Percentiles rank a stretch among this genome's conserved stretches.
phyloP scores from a whole-genome alignment of 192 early-diverging fungal genomes.

The Rhizophagus clarus region DNA sequence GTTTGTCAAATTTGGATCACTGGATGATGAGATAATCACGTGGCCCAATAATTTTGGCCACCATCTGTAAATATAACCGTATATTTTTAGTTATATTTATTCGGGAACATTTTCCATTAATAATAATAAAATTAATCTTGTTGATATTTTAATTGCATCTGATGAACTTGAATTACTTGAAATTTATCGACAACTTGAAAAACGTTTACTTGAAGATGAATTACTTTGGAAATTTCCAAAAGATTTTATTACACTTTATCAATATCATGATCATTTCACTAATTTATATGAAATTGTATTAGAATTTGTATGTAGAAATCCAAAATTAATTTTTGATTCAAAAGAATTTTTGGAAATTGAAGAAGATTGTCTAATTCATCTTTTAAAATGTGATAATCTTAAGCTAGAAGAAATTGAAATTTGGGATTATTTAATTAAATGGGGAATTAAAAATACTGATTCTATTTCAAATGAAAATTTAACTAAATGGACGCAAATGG shows the following conservation, averaged over 20 bases:
- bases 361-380: not conserved
- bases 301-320: not conserved
- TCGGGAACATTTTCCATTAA: too few species aligned
- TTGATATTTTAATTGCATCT: too few species aligned
- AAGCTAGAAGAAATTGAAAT: constrained; percentile 4
- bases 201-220: not conserved
- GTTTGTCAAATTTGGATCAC: too few species aligned
- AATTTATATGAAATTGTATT: not conserved
- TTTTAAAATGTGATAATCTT: constrained; percentile 11
- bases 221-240: not conserved
- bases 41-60: too few species aligned
- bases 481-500: not conserved
- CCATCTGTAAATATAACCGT: too few species aligned
- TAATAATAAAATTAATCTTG: too few species aligned
- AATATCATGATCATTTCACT: not conserved
- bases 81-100: too few species aligned
- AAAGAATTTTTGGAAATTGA: constrained; percentile 2
- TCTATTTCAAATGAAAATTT: not conserved
- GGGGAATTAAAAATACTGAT: constrained; percentile 3
- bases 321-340: not conserved
- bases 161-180: not conserved
- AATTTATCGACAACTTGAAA: not conserved
- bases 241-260: too few species aligned
- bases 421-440: constrained; percentile 19
- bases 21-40: too few species aligned